Conservation (phyloP, 2,329 filamentous ascomycete genomes). For the Cyanodermella asteris region DNA sequence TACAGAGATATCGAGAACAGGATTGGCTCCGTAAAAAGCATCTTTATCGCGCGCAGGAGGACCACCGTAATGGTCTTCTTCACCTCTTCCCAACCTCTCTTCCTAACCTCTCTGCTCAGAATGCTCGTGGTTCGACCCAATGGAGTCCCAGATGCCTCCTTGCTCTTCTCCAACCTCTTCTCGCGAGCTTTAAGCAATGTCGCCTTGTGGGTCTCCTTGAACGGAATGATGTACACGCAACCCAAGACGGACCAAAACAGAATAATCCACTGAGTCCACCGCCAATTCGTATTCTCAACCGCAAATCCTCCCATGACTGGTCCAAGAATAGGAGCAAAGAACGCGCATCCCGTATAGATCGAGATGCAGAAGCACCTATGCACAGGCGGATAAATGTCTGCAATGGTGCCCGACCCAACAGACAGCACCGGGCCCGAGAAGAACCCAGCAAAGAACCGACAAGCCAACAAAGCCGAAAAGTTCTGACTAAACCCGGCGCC, state of each 20-base stretch:
- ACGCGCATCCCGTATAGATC: constrained; percentile 39
- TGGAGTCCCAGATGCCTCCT: constrained; percentile 45
- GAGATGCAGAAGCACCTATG: constrained; percentile 35
- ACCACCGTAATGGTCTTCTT: constrained; percentile 18
- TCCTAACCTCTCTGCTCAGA: no score
- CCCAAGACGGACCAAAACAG: constrained; percentile 37
- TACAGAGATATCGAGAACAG: constrained; percentile 47
- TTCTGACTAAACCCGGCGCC: constrained; percentile 31
- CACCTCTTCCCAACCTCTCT: no score
- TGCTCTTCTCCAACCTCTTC: constrained; percentile 31
- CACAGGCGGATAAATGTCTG: constrained; percentile 47
- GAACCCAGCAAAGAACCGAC: constrained; percentile 54
- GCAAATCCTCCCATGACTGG: constrained; percentile 52
- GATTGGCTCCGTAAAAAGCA: constrained; percentile 48
- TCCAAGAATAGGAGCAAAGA: constrained; percentile 43
- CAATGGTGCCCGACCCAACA: constrained; percentile 48
- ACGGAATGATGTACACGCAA: constrained; percentile 35
- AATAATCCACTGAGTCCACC: constrained; percentile 53
- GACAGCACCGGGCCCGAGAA: constrained; percentile 48
- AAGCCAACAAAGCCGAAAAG: constrained; percentile 46
- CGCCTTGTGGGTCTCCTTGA: constrained; percentile 47
- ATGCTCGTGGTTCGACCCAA: constrained; percentile 37
- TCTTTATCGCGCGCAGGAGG: constrained; percentile 33
- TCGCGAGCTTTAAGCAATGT: constrained; percentile 41
- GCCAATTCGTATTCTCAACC: constrained; percentile 40